Evolutionary conservation across 148 eudicot species (phyloP), one percentile per base, ranked within the genome.

Genomic region (Chenopodium suecicum): DNA sequence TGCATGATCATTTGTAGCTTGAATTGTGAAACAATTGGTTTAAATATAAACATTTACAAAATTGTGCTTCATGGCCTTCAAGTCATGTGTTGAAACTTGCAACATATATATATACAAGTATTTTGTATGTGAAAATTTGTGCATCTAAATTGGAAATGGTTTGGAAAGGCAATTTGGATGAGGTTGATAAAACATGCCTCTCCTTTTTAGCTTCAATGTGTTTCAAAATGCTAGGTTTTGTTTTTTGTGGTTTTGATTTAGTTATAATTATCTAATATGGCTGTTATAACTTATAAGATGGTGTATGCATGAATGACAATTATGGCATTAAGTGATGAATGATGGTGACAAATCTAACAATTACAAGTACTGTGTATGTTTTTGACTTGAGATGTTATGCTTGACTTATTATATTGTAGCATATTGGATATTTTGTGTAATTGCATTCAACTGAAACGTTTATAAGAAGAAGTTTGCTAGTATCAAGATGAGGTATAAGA

Each of bases 351-450:
- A 16, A 17, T 34, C 37, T 34, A 37, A 37, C 41, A 37, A 5
- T 37, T 37, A 4, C 41, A 4, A 37, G 41, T 37, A 37, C 41
- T 37, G 41, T 37, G 41, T n/a, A 32, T 32, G 3, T 70, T 19
- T 34, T 52, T 27, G 22, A 32, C 9, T 52, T 79, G 48, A 70
- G 50, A 70, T 52, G 47, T 54, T 9, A 20, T 13, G 9, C 19
- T 44, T 77, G 7, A 9, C 34, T 44, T n/a, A 64, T 47, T 63
- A 63, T 37, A 34, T 76, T 62, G 63, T 29, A 74, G 77, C 70
- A 23, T 48, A 48, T 0, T 34, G 4, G 22, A 11, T 14, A 37
- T 37, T 37, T 37, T 37, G 7, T 37, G 41, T 37, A 37, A 5
- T 37, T 37, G 41, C 7, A 37, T 37, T 37, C 41, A 37, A 37